These are phyloP conservation scores for Trichophyton verrucosum DNA, from an alignment of 2,329 filamentous ascomycete genomes.

Conservation along the genomic window DNA sequence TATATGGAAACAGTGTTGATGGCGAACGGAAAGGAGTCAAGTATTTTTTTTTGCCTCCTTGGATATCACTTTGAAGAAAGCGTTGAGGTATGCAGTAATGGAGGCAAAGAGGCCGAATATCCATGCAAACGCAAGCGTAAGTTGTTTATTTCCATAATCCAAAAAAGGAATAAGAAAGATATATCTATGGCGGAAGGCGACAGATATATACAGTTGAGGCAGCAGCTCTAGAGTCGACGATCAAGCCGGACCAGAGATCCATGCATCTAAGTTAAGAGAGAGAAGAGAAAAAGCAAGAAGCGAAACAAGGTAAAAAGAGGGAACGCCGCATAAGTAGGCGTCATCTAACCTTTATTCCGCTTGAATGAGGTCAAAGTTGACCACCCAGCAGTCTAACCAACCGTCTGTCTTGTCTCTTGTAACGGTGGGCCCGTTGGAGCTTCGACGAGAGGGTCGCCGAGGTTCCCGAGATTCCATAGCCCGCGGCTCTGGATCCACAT, in stretches of 20 bases:
- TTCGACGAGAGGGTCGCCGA: neutral
- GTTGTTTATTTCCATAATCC: neutral
- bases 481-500: neutral
- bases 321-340: neutral
- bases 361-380: neutral
- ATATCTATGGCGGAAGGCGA: slow-evolving; percentile 2
- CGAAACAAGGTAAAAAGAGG: neutral
- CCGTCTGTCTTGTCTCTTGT: neutral
- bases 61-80: neutral
- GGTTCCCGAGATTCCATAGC: neutral
- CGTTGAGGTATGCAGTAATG: neutral
- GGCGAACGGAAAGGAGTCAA: neutral
- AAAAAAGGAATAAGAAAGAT: neutral
- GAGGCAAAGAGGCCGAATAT: neutral
- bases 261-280: neutral
- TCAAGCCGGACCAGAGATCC: neutral
- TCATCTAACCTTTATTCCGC: neutral
- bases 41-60: neutral
- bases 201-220: neutral
- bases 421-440: neutral
- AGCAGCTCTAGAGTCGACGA: neutral
- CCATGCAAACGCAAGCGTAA: neutral
- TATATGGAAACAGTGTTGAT: neutral
- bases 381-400: neutral
- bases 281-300: neutral